These are phyloP conservation scores for Penicillium sp. DNA, from an alignment of 2,329 filamentous ascomycete species.

Conservation along the genomic window DNA sequence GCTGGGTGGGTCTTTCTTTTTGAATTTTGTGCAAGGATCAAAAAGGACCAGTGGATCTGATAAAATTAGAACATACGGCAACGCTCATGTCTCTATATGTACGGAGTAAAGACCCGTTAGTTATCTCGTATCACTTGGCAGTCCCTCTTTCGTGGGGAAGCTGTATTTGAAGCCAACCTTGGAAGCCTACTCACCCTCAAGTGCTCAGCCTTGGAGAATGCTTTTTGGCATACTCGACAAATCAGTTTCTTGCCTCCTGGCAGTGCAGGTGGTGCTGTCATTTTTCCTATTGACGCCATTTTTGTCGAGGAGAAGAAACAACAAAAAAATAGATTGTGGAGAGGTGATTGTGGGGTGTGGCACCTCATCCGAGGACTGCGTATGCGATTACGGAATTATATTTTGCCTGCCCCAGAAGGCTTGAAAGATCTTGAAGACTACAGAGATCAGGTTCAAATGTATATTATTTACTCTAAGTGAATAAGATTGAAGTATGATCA, in stretches of 20 bases:
- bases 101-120: slow-evolving; percentile 4
- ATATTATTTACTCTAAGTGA: neutral
- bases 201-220: slow-evolving; percentile 46
- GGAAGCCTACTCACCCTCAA: slow-evolving; percentile 33
- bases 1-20: slow-evolving; percentile 9
- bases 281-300: too few species aligned
- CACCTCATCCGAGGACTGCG: too few species aligned
- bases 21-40: too few species aligned
- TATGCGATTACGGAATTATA: neutral
- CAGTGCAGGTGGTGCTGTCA: too few species aligned
- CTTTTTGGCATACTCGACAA: slow-evolving; percentile 36
- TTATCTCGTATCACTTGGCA: slow-evolving; percentile 2
- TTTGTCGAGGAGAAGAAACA: neutral
- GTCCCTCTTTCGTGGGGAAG: slow-evolving; percentile 16
- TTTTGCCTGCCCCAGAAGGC: neutral
- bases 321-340: slow-evolving; percentile 13
- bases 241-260: too few species aligned
- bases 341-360: slow-evolving; percentile 25
- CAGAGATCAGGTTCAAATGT: neutral
- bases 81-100: slow-evolving; percentile 44
- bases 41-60: neutral
- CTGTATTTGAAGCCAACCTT: neutral
- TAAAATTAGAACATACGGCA: slow-evolving; percentile 37
- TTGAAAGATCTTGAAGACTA: neutral
- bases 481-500: neutral